Evolutionary conservation across 768 basidiomycete species (phyloP), one percentile per base, ranked within the genome.

Genomic region (Floccularia luteovirens): DNA sequence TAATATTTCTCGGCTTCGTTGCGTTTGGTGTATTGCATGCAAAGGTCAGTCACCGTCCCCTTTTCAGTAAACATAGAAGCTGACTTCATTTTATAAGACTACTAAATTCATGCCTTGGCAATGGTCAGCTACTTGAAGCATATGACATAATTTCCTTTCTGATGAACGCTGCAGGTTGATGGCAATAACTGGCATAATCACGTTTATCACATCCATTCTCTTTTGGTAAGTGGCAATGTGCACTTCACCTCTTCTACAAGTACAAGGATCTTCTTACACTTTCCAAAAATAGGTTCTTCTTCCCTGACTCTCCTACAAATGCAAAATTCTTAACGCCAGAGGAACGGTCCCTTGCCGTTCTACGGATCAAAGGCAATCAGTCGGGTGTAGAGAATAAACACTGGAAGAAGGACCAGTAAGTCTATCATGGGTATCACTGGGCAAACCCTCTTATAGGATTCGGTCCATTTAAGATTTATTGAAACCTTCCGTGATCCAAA

Each of bases 381-480:
- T 82, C 82, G 0, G 87, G 86, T 22, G 73, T 87, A 7, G 86
- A 88, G 59, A 88, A 85, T 53, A 90, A 89, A 50, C 70, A 69
- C 38, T 89, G 84, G 61, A 89, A 89, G 62, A 75, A 67, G 39
- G 80, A 85, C 24, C 86, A 89, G 84, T 85, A 41, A 46, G 81
- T n/a, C n/a, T n/a, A n/a, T n/a, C n/a, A n/a, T n/a, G n/a, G n/a
- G n/a, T n/a, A n/a, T n/a, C n/a, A n/a, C n/a, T n/a, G n/a, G n/a
- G n/a, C n/a, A n/a, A n/a, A n/a, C n/a, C n/a, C n/a, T n/a, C n/a
- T n/a, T n/a, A n/a, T n/a, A n/a, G n/a, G n/a, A n/a, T n/a, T n/a
- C n/a, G n/a, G n/a, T n/a, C n/a, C n/a, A n/a, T n/a, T n/a, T n/a
- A 49, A 84, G 82, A 56, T 70, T 87, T 67, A 69, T 75, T 16